Evolutionary conservation across 2,329 filamentous ascomycete species (phyloP), one percentile per base, ranked within the genome.

Genomic region (Fusarium torulosum): DNA sequence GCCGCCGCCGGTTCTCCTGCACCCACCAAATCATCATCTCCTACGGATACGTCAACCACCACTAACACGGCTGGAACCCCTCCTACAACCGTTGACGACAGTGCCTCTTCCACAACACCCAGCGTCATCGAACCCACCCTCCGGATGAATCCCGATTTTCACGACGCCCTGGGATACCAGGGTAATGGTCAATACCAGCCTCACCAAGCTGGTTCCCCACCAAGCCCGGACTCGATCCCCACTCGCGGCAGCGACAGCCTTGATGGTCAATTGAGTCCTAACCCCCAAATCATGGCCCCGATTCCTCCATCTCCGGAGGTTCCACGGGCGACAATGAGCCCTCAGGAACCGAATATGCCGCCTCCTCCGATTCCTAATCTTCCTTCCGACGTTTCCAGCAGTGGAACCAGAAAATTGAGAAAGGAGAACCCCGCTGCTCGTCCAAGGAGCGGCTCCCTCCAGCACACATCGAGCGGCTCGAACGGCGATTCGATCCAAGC

Each of bases 401-500:
- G 49, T 5, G 72, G 65, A 43, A 57, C 61, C 11, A 52, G 63
- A 33, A 79, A 76, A 66, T 63, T 80, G 47, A 77, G 72, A 38
- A 80, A 79, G 58, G 73, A 72, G 15, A 72, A 67, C 9, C 65
- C 57, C 23, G 74, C 72, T 14, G 35, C 61, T 47, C 73, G 76
- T 31, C 69, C 75, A 46, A 75, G 79, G 46, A 79, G 77, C 64
- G 75, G 61, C 49, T 80, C 78, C 25, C 63, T 75, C 15, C 74
- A 77, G 35, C 74, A 76, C 20, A 54, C 53, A 5, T 46, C 62
- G 8, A 62, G 61, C 44, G 53, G 41, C 38, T 53, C 61, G 23
- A 53, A 40, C 19, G 52, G 44, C 38, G 61, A 63, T 67, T 43
- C 70, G 40, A 23, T 70, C 59, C 35, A 45, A 63, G 71, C 38